These are phyloP conservation scores for Thyridium curvatum DNA, from an alignment of 2,329 filamentous ascomycete species.

Conservation along the genomic window DNA sequence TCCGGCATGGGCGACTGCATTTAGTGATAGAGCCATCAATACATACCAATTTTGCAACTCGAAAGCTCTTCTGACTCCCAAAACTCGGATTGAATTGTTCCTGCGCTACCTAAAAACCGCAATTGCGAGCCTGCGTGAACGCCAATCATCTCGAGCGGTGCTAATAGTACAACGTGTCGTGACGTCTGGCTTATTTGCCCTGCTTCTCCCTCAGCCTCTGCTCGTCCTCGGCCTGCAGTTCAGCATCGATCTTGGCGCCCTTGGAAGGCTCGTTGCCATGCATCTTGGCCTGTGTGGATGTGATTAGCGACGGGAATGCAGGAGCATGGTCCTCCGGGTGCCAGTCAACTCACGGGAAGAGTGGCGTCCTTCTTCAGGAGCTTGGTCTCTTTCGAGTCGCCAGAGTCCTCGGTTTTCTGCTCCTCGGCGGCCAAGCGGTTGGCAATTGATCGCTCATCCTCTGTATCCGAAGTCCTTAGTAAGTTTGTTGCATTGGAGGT, in stretches of 20 bases:
- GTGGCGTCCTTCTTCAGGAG: slow-evolving; percentile 17
- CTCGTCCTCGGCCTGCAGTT: slow-evolving; percentile 63
- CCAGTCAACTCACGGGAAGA: slow-evolving; percentile 25
- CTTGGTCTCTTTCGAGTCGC: neutral
- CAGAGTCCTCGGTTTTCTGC: neutral
- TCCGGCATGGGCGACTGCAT: too few species aligned
- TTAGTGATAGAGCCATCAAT: too few species aligned
- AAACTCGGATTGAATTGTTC: too few species aligned
- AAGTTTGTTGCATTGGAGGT: slow-evolving; percentile 11
- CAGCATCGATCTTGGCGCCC: slow-evolving; percentile 66
- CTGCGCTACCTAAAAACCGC: too few species aligned
- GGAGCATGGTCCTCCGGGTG: neutral
- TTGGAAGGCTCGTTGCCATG: slow-evolving; percentile 70
- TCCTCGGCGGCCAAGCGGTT: neutral
- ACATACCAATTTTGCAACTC: too few species aligned
- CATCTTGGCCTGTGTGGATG: slow-evolving; percentile 41
- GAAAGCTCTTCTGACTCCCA: too few species aligned
- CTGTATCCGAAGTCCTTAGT: neutral
- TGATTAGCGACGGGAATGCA: slow-evolving; percentile 4
- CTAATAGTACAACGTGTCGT: neutral
- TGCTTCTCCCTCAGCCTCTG: slow-evolving; percentile 56
- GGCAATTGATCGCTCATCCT: neutral
- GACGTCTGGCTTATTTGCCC: neutral
- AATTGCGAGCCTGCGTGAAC: too few species aligned
- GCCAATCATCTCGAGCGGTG: too few species aligned